These are phyloP conservation scores for Lentithecium fluviatile DNA, from an alignment of 495 filamentous ascomycete species.

Conservation along the genomic window DNA sequence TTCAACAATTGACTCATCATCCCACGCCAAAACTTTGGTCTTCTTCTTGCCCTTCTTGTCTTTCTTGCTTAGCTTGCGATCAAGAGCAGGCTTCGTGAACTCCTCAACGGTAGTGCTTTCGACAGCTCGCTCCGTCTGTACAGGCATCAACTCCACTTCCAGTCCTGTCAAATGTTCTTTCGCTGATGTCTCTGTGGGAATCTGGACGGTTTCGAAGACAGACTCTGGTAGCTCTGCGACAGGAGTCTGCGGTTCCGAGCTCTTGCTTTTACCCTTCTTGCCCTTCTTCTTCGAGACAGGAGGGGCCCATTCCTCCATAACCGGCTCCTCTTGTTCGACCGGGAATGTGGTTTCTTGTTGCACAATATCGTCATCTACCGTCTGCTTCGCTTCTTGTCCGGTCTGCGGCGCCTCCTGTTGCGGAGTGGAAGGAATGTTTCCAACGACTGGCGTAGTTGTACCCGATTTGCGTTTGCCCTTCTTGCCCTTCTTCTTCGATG, in stretches of 20 bases:
- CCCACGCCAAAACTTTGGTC: conserved; percentile 4
- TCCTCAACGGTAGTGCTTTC: conserved; percentile 3
- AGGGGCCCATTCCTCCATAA: conserved; percentile 6
- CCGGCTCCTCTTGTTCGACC: not conserved
- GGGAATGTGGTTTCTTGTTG: not conserved
- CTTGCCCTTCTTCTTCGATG: conserved; percentile 20
- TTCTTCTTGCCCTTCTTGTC: conserved; percentile 30
- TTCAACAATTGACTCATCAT: conserved; percentile 4
- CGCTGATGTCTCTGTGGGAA: not conserved
- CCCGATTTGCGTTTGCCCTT: conserved; percentile 32
- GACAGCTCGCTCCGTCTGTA: not conserved
- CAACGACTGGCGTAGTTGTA: conserved; percentile 8
- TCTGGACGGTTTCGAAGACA: not conserved
- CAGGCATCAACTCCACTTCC: not conserved
- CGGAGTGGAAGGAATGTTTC: not conserved
- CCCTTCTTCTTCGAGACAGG: conserved; percentile 22
- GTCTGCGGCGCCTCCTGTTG: not conserved
- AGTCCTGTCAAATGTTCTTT: not conserved
- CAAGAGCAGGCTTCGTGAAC: conserved; percentile 15
- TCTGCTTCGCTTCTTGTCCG: not conserved
- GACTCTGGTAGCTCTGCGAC: not conserved
- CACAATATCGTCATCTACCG: not conserved
- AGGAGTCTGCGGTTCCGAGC: conserved; percentile 20
- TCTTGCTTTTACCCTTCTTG: conserved; percentile 33
- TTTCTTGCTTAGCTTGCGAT: conserved; percentile 20